Evolutionary conservation across 495 filamentous ascomycete species (phyloP), one percentile per base, ranked within the genome.

Genomic region (Penicillium canariense): DNA sequence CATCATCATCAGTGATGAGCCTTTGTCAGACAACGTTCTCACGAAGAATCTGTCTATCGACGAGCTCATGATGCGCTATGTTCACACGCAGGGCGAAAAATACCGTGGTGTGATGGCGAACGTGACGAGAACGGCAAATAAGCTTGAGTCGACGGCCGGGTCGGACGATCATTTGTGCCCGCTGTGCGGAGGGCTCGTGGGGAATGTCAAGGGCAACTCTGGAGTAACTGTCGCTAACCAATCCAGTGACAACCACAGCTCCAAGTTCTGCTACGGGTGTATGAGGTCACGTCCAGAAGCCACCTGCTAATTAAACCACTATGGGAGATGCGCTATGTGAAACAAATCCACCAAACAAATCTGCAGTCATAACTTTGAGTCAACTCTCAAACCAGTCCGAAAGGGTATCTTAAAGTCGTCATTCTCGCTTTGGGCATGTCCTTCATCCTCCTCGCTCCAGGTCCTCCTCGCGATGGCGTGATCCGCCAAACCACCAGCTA

Each of bases 41-140:
- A 77, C 70, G 3, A 76, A 75, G 64, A 85, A 88, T 56, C 79
- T 88, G 17, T 95, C 89, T 11, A 96, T 98, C 58, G 93, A 97
- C 61, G 86, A 89, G 54, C 81, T 98, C 42, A 91, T 98, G 85
- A 71, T 76, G 42, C 84, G 91, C 38, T 98, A 96, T 64, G 94
- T 98, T 61, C 79, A 81, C 45, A 89, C 85, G 5, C 91, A 96
- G 22, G 95, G 97, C 66, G 80, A 82, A 51, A 89, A 87, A 44
- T 97, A 93, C 67, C 92, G 92, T 9, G 89, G 86, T 50, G 89
- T 97, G 23, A 94, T 98, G 57, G 85, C 90, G 14, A 98, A 98
- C 63, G 94, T 97, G 9, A 90, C 96, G 4, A 81, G 88, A 54
- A 98, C 91, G 26, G 85, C 86, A 9, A 84, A 85, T 52, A 95